Base-by-base conservation (phyloP, 1,139 yeast genomes). In the Williopsis jadinii region DNA sequence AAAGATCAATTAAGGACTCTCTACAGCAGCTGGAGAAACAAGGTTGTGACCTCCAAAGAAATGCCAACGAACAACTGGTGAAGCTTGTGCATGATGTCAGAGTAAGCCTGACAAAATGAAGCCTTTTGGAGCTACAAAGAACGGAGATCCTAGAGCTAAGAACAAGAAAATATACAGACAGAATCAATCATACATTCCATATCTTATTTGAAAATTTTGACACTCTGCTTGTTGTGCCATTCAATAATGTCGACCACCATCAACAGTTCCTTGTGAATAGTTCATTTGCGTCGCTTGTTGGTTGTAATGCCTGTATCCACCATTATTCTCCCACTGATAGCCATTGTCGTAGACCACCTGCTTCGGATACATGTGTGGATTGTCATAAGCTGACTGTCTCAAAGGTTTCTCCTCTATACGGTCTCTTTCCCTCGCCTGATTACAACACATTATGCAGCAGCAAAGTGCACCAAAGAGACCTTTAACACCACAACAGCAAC, bases 401-500 rank as follows among this genome's bases (percentile, higher is more conserved):
- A 30, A n/a, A 19, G 33, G 32, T 30, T 24, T 28, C 9, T 24
- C 15, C 19, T 13, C 11, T 8, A 13, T n/a, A 34, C 11, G 12
- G 26, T n/a, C 11, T 10, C 36, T 34, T 9, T 15, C 15, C 11
- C 11, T 34, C 30, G 30, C 26, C 26, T 11, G 15, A 9, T 45
- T 33, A 31, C 53, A 41, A 35, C 48, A 45, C 24, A 37, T 39
- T 31, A 43, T 56, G 45, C 72, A 69, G 46, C 75, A 71, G 62
- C 73, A 70, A 46, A 71, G 66, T 15, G 63, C 52, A 11, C 59
- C 63, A 11, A 51, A 42, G 28, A 65, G 50, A 11, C 70, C 65
- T 5, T 59, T 55, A 19, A 61, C 63, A 33, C 75, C 76, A 36
- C 56, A 60, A 45, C 67, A 65, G 37, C 63, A 41, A 45, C 73